These are phyloP conservation scores for Secale cereale DNA, from an alignment of 176 grass and related monocot species.

Conservation along the genomic window DNA sequence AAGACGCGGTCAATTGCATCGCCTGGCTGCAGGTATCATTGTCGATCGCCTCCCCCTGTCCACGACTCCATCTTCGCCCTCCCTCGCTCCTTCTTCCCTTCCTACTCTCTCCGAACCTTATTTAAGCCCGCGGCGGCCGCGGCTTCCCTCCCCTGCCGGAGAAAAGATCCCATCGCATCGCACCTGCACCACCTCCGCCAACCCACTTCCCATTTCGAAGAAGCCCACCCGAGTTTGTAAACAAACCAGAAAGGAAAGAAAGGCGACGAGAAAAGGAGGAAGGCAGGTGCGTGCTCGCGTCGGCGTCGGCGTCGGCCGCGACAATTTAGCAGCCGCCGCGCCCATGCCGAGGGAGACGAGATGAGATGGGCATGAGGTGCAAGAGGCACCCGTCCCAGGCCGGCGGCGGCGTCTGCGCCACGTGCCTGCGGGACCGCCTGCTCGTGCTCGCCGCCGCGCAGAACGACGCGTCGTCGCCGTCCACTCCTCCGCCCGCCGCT, in stretches of 20 bases:
- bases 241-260: neutral
- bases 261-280: no score
- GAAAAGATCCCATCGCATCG: conserved; percentile 16
- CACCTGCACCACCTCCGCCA: conserved; percentile 12
- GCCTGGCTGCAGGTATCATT: neutral
- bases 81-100: neutral
- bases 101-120: conserved; percentile 18
- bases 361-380: conserved; percentile 75
- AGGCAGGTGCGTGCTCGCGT: conserved; percentile 8
- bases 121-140: conserved; percentile 27
- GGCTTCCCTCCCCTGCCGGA: neutral
- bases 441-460: conserved; percentile 57
- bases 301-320: conserved; percentile 4
- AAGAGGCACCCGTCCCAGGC: conserved; percentile 64
- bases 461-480: conserved; percentile 44
- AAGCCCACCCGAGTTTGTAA: conserved; percentile 30
- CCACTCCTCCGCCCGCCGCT: neutral
- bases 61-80: neutral
- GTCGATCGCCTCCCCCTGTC: neutral
- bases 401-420: conserved; percentile 80
- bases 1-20: neutral
- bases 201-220: neutral
- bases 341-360: neutral
- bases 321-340: neutral
- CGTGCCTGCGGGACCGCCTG: conserved; percentile 90